These are phyloP conservation scores for Benincasa hispida DNA, from an alignment of 306 rosid genomes.

Conservation along the genomic window DNA sequence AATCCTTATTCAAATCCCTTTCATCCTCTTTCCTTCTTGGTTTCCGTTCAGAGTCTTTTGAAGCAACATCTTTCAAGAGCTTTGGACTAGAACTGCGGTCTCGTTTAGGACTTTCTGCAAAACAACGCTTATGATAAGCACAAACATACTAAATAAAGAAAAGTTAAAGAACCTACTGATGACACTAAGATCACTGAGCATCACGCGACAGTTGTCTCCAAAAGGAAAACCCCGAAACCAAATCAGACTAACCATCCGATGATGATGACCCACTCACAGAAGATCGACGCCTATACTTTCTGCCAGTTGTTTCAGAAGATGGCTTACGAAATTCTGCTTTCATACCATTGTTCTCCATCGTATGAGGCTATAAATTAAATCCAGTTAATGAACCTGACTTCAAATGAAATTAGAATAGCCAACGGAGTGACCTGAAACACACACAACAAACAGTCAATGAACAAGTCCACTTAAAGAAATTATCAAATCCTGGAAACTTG, in stretches of 20 bases:
- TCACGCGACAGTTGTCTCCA: not conserved
- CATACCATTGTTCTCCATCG: constrained; percentile 23
- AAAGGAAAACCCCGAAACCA: not conserved
- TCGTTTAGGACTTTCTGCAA: constrained; percentile 53
- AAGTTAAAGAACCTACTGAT: not conserved
- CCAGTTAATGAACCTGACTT: constrained; percentile 19
- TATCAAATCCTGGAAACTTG: not conserved
- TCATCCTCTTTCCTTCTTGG: constrained; percentile 39
- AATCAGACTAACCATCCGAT: constrained; percentile 51
- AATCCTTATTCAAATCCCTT: constrained; percentile 41
- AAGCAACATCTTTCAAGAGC: constrained; percentile 25
- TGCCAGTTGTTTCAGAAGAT: constrained; percentile 40
- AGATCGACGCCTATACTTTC: constrained; percentile 75
- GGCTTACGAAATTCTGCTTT: constrained; percentile 64
- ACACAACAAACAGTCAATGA: not conserved
- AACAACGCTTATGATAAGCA: constrained; percentile 13
- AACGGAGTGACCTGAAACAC: not conserved
- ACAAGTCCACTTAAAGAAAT: not conserved
- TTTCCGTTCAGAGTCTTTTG: constrained; percentile 30
- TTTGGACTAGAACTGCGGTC: constrained; percentile 44
- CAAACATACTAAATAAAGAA: not conserved
- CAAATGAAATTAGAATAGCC: not conserved
- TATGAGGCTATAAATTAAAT: constrained; percentile 19
- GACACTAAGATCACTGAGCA: not conserved
- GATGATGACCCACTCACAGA: constrained; percentile 52